A percentile compares a stretch with the other conserved stretches of the same genome.
Conservation (phyloP, 2,329 filamentous ascomycete genomes). For the Colletotrichum incanum region DNA sequence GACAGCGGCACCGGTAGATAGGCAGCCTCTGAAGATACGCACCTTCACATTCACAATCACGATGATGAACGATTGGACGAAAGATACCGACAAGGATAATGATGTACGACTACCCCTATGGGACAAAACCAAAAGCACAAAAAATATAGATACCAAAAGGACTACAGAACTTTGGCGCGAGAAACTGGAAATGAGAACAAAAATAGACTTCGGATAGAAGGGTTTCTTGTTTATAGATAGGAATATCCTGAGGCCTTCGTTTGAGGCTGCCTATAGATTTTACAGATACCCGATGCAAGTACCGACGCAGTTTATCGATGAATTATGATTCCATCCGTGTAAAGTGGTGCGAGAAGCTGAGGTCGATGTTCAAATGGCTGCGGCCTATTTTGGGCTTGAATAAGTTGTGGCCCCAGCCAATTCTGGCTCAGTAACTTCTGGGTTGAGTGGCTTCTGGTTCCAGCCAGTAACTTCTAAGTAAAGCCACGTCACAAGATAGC, state of each 20-base stretch:
- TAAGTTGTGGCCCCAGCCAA: background rate
- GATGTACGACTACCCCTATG: constrained; percentile 31
- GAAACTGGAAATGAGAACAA: constrained; percentile 3
- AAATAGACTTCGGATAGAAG: constrained; percentile 5
- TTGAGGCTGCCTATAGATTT: constrained; percentile 9
- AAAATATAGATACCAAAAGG: constrained; percentile 7
- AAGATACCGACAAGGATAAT: constrained; percentile 29
- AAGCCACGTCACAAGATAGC: no score
- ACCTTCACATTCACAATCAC: background rate
- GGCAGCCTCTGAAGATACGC: background rate
- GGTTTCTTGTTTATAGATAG: constrained; percentile 15
- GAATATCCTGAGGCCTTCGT: background rate
- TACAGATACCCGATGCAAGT: constrained; percentile 34
- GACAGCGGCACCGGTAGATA: background rate
- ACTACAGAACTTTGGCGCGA: constrained; percentile 12
- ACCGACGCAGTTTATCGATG: constrained; percentile 3
- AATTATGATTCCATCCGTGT: background rate
- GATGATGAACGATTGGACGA: constrained; percentile 22
- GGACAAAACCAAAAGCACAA: background rate
- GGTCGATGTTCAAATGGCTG: background rate
- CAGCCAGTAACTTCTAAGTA: background rate
- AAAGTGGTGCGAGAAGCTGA: background rate
- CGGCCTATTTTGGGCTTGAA: background rate
- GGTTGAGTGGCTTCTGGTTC: background rate
- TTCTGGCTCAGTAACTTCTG: background rate